A percentile compares a stretch with the other conserved stretches of the same genome.
These are phyloP conservation scores for Botrytis elliptica DNA, from an alignment of 2,329 filamentous ascomycete species.

Conservation along the genomic window DNA sequence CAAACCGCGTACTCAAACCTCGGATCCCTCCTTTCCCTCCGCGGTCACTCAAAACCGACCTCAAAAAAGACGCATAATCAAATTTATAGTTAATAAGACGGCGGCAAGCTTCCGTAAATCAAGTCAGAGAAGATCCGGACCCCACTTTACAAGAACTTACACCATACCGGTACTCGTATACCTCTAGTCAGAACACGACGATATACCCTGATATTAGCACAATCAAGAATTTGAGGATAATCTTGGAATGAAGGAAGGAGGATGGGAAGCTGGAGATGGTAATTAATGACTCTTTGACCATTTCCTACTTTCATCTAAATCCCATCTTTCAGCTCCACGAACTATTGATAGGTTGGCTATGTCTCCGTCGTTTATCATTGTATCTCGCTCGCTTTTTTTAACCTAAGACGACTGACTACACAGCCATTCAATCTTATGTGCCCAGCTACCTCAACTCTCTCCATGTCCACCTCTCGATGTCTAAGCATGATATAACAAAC, in stretches of 20 bases:
- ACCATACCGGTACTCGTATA: background rate
- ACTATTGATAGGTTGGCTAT: background rate
- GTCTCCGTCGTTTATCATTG: background rate
- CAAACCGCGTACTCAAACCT: background rate
- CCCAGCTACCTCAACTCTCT: background rate
- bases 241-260: background rate
- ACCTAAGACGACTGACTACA: background rate
- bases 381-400: background rate
- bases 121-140: constrained; percentile 15
- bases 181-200: constrained; percentile 2
- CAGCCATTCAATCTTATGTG: background rate
- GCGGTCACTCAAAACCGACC: background rate
- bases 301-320: background rate
- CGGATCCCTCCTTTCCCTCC: background rate
- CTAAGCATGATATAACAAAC: background rate
- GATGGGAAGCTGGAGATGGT: background rate
- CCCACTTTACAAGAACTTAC: constrained; percentile 7
- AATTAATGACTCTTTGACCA: background rate
- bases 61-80: background rate
- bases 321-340: background rate
- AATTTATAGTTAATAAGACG: background rate
- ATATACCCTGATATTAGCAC: background rate
- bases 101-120: constrained; percentile 13
- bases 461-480: constrained; percentile 7
- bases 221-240: background rate